phyloP scores from a whole-genome alignment of 2,329 filamentous ascomycete species.

The Neurospora sp. region DNA sequence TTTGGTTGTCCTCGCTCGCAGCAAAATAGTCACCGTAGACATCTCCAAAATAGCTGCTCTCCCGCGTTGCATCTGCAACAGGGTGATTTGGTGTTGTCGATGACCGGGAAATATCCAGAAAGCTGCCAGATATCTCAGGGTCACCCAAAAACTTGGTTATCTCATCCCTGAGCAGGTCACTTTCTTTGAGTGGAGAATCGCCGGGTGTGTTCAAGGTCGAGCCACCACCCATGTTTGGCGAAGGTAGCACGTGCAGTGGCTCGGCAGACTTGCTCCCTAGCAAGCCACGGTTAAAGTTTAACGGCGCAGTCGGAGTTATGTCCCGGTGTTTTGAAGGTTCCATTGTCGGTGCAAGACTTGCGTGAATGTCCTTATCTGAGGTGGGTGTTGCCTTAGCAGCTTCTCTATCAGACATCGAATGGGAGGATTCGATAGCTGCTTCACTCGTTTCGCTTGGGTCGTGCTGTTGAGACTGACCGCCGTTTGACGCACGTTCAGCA shows the following conservation, averaged over 20 bases:
- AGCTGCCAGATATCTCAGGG: constrained; percentile 20
- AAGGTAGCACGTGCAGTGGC: constrained; percentile 24
- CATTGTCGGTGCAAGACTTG: constrained; percentile 12
- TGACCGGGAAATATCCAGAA: constrained; percentile 4
- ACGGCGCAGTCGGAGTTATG: constrained; percentile 33
- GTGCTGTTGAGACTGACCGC: background rate
- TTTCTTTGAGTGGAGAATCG: constrained; percentile 53
- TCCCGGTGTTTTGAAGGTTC: constrained; percentile 15
- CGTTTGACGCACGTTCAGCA: background rate
- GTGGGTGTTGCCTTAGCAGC: background rate
- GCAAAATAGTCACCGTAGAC: constrained; percentile 62
- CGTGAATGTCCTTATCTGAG: constrained; percentile 1
- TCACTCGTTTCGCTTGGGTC: background rate
- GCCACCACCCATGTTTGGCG: constrained; percentile 29
- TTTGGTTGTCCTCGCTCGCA: constrained; percentile 32
- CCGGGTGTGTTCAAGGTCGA: constrained; percentile 38
- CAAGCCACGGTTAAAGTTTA: constrained; percentile 29
- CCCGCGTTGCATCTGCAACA: constrained; percentile 24
- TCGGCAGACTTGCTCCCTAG: constrained; percentile 20
- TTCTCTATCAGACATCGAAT: background rate
- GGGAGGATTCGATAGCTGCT: background rate
- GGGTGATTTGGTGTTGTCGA: constrained; percentile 15
- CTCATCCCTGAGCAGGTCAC: constrained; percentile 61
- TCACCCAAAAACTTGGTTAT: constrained; percentile 62
- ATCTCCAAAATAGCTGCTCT: constrained; percentile 53